phyloP scores from a whole-genome alignment of 108 stramenopile genomes.

The Stephanodiscus triporus region DNA sequence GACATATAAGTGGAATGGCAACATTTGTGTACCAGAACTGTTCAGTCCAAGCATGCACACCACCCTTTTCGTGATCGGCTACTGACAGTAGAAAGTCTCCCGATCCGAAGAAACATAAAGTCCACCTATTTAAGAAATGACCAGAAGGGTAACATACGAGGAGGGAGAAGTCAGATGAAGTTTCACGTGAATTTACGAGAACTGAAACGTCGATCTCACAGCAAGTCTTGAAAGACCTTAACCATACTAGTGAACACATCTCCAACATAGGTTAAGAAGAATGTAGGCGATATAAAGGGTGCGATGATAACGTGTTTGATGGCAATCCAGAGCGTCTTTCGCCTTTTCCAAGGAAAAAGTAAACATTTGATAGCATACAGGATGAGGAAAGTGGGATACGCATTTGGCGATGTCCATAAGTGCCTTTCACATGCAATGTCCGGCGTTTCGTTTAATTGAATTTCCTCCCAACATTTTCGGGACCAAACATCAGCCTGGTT shows the following conservation, averaged over 20 bases:
- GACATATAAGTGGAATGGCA: constrained; percentile 78
- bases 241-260: constrained; percentile 92
- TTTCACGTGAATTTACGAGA: too few species aligned
- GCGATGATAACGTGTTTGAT: constrained; percentile 70
- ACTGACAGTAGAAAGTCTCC: constrained; percentile 80
- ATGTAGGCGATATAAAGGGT: constrained; percentile 80
- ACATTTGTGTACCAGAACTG: constrained; percentile 74
- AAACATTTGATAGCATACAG: constrained; percentile 71
- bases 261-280: constrained; percentile 85
- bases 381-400: constrained; percentile 78
- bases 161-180: too few species aligned
- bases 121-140: constrained; percentile 61
- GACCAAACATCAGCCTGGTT: constrained; percentile 58
- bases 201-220: too few species aligned
- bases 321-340: constrained; percentile 79
- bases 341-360: constrained; percentile 74
- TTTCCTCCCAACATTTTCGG: too few species aligned
- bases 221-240: constrained; percentile 92
- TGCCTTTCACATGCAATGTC: constrained; percentile 85
- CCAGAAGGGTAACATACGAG: too few species aligned
- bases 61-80: constrained; percentile 14
- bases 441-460: too few species aligned
- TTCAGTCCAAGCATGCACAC: constrained; percentile 53
- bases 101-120: constrained; percentile 77
- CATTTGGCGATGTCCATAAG: constrained; percentile 67